phyloP scores from a whole-genome alignment of 192 early-diverging fungal species.

The Cetraspora pellucida region DNA sequence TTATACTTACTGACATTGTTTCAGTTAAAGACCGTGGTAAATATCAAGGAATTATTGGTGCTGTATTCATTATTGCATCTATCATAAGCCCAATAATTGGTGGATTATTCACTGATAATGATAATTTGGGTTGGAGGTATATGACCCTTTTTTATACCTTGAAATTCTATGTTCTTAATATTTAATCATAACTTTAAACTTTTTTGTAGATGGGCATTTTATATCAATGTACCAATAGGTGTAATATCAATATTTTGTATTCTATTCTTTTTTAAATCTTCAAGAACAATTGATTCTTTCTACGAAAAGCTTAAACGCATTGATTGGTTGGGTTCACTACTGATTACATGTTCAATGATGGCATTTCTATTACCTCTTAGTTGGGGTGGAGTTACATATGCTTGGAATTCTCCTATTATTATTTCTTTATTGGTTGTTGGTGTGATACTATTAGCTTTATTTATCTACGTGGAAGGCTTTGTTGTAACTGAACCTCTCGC shows the following conservation, averaged over 20 bases:
- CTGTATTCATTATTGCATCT: slow-evolving; percentile 54
- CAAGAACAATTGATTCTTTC: slow-evolving; percentile 48
- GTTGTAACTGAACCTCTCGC: slow-evolving; percentile 71
- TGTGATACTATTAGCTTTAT: slow-evolving; percentile 46
- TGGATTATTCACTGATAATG: slow-evolving; percentile 60
- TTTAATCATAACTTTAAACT: not conserved
- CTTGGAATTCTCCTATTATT: slow-evolving; percentile 65
- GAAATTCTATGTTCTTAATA: not conserved
- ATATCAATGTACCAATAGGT: slow-evolving; percentile 62
- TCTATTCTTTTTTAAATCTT: slow-evolving; percentile 59
- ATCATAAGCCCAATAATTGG: slow-evolving; percentile 62
- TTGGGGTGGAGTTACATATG: slow-evolving; percentile 70
- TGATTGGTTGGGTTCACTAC: slow-evolving; percentile 62
- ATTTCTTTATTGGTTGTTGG: slow-evolving; percentile 61
- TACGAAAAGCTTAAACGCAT: slow-evolving; percentile 60
- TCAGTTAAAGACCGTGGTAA: slow-evolving; percentile 65
- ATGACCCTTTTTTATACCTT: not conserved
- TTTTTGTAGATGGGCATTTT: slow-evolving; percentile 55
- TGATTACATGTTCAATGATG: slow-evolving; percentile 57
- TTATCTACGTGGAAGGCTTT: slow-evolving; percentile 65
- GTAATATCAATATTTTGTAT: slow-evolving; percentile 45
- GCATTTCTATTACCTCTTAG: slow-evolving; percentile 69
- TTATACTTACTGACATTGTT: slow-evolving; percentile 75
- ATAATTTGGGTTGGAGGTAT: slow-evolving; percentile 49
- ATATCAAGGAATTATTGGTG: slow-evolving; percentile 59